Evolutionary conservation across 2,329 filamentous ascomycete species (phyloP), one percentile per base, ranked within the genome.

Genomic region (Rachicladosporium sp.): DNA sequence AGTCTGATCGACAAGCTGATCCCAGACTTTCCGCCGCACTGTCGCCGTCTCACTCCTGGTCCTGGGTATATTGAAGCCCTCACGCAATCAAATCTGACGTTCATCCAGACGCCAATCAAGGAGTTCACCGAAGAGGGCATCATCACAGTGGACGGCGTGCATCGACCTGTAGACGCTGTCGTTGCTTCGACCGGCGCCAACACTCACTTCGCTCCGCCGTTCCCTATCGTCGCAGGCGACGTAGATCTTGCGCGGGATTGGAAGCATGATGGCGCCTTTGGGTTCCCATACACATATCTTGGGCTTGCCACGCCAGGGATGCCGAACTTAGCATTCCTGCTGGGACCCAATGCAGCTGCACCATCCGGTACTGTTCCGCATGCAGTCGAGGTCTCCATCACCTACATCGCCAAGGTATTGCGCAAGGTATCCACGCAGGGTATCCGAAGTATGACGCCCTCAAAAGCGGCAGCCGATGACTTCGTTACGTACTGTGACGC

Each of bases 371-470:
- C 77, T 0, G 73, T 83, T 0, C 79, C 80, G 1, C 39, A 41
- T 27, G 39, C 68, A 43, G 68, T 80, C 15, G 82, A 86, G 56
- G 77, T 71, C 4, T 74, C 81, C 46, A 56, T 81, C 1, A 71
- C 74, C 0, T 81, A 80, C 55, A 70, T 75, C 41, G 76, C 79
- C 10, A 78, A 79, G 49, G 61, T 83, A 1, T 62, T 86, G 0
- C 75, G 80, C 35, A 86, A 86, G 50, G 66, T 76, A 0, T 70
- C 69, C 1, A 66, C 69, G 3, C 78, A 86, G 55, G 77, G 78
- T 2, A 80, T 85, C 59, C 73, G 70, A 50, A 68, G 74, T 0
- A 69, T 84, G 4, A 55, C 57, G 1, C 78, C 80, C 0, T 71
- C 68, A 0, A 66, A 67, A 35, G 61, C 64, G 23, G 80, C 80